Evolutionary conservation across 2,329 filamentous ascomycete genomes (phyloP), one percentile per base, ranked within the genome.

Genomic region (Phialemoniopsis sp.): DNA sequence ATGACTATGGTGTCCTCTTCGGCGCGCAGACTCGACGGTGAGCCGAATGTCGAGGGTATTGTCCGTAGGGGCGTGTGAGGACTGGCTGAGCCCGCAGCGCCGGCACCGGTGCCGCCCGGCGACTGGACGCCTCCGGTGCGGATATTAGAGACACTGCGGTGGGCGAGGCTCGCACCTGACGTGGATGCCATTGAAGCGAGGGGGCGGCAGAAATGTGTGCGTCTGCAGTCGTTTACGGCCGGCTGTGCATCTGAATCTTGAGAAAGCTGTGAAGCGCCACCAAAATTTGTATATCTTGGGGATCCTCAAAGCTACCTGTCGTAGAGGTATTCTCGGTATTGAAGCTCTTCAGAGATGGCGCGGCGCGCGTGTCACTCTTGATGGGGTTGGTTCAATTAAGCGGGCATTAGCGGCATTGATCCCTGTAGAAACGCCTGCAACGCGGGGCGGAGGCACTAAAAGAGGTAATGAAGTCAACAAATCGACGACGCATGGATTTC

Each of bases 1-100:
- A 96, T 70, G 32, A 98, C 76, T 5, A 95, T 64, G 7, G 84
- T 72, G 49, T 96, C 93, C 54, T 98, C 93, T 52, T 95, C 89
- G 53, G 83, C 67, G 53, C 82, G 71, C 49, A 86, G 60, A 53
- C 80, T 63, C 43, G 80, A 76, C 48, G 80, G 69, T 34, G 77
- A 76, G 48, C 79, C 71, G 55, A 81, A 78, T 26, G 70, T 60
- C 36, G 78, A 66, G 26, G 80, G 57, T 51, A 78, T 62, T 53
- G 67, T 58, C 46, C 76, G 67, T 47, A 73, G 58, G 40, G 79
- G 82, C 8, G 85, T 87, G 48, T 80, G 78, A 36, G 83, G 82
- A 42, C 68, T 72, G 31, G 67, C 60, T 10, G 64, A 56, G 17
- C 54, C 55, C 12, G 37, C 37, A 26, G 33, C 40, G n/a, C 36